Conservation (phyloP, 305 asterid genomes). For the Fraxinus ornus region DNA sequence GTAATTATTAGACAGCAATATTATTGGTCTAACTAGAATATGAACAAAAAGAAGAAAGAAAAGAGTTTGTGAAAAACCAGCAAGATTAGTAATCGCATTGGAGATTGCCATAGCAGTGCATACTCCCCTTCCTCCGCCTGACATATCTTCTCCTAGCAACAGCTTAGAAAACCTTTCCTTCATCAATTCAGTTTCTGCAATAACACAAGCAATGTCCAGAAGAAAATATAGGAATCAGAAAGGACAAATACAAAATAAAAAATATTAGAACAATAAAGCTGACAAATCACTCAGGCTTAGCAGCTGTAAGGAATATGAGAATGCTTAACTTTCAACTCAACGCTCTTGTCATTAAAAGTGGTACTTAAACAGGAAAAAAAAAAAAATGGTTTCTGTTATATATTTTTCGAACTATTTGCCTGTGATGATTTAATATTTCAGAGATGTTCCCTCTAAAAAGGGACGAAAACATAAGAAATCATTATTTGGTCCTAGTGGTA, state of each 20-base stretch:
- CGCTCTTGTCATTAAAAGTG: not conserved
- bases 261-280: not conserved
- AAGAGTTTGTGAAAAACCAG: constrained; percentile 43
- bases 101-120: constrained; percentile 86
- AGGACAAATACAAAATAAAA: constrained; percentile 1
- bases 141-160: constrained; percentile 91
- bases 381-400: not conserved
- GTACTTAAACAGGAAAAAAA: no score
- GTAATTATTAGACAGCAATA: not conserved
- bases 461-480: not conserved
- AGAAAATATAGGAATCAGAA: not conserved
- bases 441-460: not conserved
- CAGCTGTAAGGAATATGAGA: not conserved
- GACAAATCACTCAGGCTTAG: not conserved
- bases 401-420: not conserved
- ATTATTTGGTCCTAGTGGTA: not conserved
- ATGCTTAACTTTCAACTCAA: not conserved
- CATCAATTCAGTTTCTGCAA: constrained; percentile 69
- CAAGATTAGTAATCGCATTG: constrained; percentile 85
- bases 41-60: not conserved
- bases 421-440: not conserved
- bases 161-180: constrained; percentile 79
- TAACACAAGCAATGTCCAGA: constrained; percentile 2
- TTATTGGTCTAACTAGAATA: not conserved
- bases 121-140: constrained; percentile 91